Percentiles rank a stretch among this genome's conserved stretches.
These are phyloP conservation scores for Rachicladosporium sp. DNA, from an alignment of 2,329 filamentous ascomycete species.

Conservation along the genomic window DNA sequence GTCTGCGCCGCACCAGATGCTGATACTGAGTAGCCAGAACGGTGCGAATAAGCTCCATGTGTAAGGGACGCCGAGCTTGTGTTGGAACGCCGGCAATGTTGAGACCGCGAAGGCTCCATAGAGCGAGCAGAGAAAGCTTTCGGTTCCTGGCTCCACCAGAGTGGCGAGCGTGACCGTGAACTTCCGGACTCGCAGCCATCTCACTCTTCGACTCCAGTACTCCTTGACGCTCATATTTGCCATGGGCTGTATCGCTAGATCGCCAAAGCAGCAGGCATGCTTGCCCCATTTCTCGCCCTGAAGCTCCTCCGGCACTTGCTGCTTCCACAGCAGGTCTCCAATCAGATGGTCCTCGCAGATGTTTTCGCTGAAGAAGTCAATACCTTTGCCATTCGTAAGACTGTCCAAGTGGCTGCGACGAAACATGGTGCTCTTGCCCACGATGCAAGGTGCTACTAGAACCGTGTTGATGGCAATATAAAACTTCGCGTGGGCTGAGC, in stretches of 20 bases:
- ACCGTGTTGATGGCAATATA: slow-evolving; percentile 96
- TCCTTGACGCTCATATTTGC: slow-evolving; percentile 63
- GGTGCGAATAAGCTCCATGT: slow-evolving; percentile 56
- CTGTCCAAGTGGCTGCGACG: slow-evolving; percentile 77
- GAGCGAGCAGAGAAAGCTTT: slow-evolving; percentile 70
- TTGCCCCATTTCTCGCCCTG: slow-evolving; percentile 47
- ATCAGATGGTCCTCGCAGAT: slow-evolving; percentile 98
- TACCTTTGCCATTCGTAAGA: slow-evolving; percentile 53
- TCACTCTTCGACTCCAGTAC: slow-evolving; percentile 68
- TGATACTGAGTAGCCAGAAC: slow-evolving; percentile 55
- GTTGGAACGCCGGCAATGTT: slow-evolving; percentile 52
- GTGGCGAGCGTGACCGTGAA: slow-evolving; percentile 86
- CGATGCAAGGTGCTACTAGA: slow-evolving; percentile 77
- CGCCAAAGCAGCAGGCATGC: slow-evolving; percentile 72
- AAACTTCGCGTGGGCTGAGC: slow-evolving; percentile 89
- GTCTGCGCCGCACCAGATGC: slow-evolving; percentile 63
- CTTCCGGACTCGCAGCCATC: slow-evolving; percentile 89
- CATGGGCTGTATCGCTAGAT: slow-evolving; percentile 83
- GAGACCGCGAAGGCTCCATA: slow-evolving; percentile 72
- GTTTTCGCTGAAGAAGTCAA: slow-evolving; percentile 88
- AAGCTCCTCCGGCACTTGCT: slow-evolving; percentile 34
- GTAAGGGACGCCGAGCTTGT: slow-evolving; percentile 40
- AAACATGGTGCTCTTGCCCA: slow-evolving; percentile 99
- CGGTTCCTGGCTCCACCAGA: slow-evolving; percentile 82
- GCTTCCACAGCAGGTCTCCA: slow-evolving; percentile 78